Base-by-base conservation (phyloP, 495 filamentous ascomycete species). In the Hypoxylon perforatum region DNA sequence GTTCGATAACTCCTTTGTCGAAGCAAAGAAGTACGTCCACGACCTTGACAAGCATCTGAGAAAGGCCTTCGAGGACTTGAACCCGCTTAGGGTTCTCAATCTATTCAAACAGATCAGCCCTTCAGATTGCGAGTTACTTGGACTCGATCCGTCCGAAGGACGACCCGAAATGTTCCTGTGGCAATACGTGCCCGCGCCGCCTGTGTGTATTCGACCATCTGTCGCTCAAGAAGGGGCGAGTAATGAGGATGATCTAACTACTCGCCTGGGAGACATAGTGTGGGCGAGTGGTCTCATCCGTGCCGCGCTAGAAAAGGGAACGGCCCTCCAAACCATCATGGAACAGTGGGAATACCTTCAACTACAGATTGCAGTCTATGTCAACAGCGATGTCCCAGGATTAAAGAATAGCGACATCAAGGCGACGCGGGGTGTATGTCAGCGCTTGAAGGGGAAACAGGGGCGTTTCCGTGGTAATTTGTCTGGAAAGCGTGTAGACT, bases 271-370 rank as follows among this genome's bases (percentile, higher is more conserved):
- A 11, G 95, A 99, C 72, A 98, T 99, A 67, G 88, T 97, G 4
- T 88, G 94, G 52, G 91, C 94, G 68, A 96, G 93, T 71, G 90
- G 88, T 48, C 83, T 92, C 45, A 88, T 99, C 48, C 89, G 91
- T 42, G 87, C 89, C 25, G 91, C 92, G 0, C 73, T 99, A 23
- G 79, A 89, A 36, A 91, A 91, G 65, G 96, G 95, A 38, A 88
- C 92, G 8, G 87, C 92, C 5, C 85, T 99, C 2, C 85, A 90
- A 66, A 93, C 89, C 1, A 91, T 98, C 52, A 97, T 98, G 92
- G 95, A 98, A 77, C 93, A 95, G 62, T 99, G 96, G 96, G 95
- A 98, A 71, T 98, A 93, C 71, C 81, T 99, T 69, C 93, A 97
- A 71, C 80, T 96, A 8, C 93, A 97, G 65, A 90, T 97, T 54